Percentiles rank a stretch among this genome's conserved stretches.
These are phyloP conservation scores for Aspergillus sp. DNA, from an alignment of 2,329 filamentous ascomycete genomes.

Conservation along the genomic window DNA sequence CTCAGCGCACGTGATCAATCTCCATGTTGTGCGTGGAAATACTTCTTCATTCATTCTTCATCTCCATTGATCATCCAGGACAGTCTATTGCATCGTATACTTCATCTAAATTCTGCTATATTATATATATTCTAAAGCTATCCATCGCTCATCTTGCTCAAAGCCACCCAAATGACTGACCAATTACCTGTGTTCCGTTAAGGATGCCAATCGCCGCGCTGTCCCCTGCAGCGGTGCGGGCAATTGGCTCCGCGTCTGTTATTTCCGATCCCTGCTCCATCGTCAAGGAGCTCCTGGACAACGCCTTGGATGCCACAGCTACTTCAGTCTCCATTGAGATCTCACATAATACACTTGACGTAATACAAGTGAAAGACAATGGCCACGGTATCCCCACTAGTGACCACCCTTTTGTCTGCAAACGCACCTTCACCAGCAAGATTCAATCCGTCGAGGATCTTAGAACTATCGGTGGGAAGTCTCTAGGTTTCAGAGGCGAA, in stretches of 20 bases:
- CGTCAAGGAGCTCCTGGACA: slow-evolving; percentile 67
- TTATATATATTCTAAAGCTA: not conserved
- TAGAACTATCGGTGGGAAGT: slow-evolving; percentile 55
- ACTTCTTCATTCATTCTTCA: slow-evolving; percentile 2
- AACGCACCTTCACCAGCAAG: slow-evolving; percentile 65
- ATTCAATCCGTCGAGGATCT: slow-evolving; percentile 60
- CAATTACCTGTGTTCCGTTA: not conserved
- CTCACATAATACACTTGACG: slow-evolving; percentile 59
- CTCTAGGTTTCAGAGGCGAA: slow-evolving; percentile 66
- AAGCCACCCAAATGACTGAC: not conserved
- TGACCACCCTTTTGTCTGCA: slow-evolving; percentile 58
- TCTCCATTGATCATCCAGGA: not conserved
- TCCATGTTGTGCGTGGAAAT: slow-evolving; percentile 21
- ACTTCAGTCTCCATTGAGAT: slow-evolving; percentile 61
- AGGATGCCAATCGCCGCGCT: slow-evolving; percentile 51
- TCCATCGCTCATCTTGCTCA: not conserved
- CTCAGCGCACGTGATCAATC: slow-evolving; percentile 16
- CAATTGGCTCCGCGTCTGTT: slow-evolving; percentile 59
- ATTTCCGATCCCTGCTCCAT: slow-evolving; percentile 59
- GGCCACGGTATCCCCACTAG: slow-evolving; percentile 61
- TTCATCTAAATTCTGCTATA: not conserved
- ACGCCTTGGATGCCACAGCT: slow-evolving; percentile 65
- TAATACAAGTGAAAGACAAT: slow-evolving; percentile 66
- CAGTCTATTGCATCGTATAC: not conserved
- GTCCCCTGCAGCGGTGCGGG: slow-evolving; percentile 46